Conservation (phyloP, 352 stramenopile species). For the Globisporangium heterothallicum region DNA sequence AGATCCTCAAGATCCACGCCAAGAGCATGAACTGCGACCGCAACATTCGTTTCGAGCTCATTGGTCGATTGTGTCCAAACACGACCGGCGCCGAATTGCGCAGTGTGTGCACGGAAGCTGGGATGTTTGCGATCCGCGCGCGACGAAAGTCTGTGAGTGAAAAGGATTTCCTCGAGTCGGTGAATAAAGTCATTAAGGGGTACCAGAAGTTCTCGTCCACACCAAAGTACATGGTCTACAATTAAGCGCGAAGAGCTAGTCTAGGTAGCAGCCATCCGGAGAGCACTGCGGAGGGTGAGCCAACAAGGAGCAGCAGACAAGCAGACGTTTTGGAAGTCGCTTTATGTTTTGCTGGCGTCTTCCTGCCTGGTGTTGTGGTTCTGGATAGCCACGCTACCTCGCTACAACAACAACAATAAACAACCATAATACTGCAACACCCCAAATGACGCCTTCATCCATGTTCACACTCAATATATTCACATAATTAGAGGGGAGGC, state of each 20-base stretch:
- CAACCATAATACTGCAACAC: slow-evolving; percentile 1
- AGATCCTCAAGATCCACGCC: slow-evolving; percentile 99
- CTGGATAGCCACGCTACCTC: too few species aligned
- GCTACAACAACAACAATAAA: slow-evolving; percentile 1
- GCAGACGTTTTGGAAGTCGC: too few species aligned
- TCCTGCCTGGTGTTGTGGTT: too few species aligned
- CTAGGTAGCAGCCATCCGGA: too few species aligned
- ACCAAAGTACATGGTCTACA: slow-evolving; percentile 99
- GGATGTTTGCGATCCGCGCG: slow-evolving; percentile 98
- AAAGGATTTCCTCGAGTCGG: slow-evolving; percentile 99
- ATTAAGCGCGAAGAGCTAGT: too few species aligned
- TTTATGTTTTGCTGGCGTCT: too few species aligned
- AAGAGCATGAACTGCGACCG: slow-evolving; percentile 99
- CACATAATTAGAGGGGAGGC: slow-evolving; percentile 14
- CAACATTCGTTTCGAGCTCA: slow-evolving; percentile 98
- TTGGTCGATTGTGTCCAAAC: slow-evolving; percentile 97
- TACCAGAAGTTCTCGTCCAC: slow-evolving; percentile 99
- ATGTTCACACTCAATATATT: slow-evolving; percentile 10
- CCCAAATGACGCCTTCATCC: not conserved
- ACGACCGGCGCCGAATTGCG: slow-evolving; percentile 98
- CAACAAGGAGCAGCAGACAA: too few species aligned
- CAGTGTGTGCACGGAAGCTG: slow-evolving; percentile 98
- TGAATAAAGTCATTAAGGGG: slow-evolving; percentile 99
- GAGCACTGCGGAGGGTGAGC: too few species aligned
- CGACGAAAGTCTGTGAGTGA: slow-evolving; percentile 98